Percentiles rank a stretch among this genome's conserved stretches.
Conservation (phyloP, 495 filamentous ascomycete species). For the Aspergillus sclerotiicarbonarius region DNA sequence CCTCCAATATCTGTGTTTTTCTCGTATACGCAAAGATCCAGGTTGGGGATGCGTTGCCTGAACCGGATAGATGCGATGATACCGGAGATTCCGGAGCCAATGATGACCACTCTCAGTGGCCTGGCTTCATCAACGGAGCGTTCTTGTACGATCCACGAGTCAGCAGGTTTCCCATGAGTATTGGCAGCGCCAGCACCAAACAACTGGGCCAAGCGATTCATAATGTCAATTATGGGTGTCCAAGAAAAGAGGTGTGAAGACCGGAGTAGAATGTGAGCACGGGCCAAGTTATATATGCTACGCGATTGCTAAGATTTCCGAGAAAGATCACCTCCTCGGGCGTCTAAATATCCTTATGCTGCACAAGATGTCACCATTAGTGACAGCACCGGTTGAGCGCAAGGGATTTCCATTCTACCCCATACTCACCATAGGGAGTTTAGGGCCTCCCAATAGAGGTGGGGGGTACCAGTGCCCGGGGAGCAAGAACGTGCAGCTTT, state of each 20-base stretch:
- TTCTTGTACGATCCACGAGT: slow-evolving; percentile 31
- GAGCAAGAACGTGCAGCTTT: no score
- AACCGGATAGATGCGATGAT: slow-evolving; percentile 61
- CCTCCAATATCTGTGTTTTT: slow-evolving; percentile 74
- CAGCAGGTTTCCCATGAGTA: background rate
- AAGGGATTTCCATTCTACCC: no score
- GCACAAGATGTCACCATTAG: no score
- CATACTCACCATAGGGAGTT: no score
- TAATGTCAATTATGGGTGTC: background rate
- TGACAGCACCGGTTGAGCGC: no score
- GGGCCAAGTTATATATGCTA: background rate
- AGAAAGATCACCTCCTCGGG: no score
- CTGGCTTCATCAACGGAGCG: slow-evolving; percentile 58
- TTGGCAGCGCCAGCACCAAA: slow-evolving; percentile 5
- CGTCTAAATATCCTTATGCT: no score
- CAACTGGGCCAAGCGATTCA: slow-evolving; percentile 18
- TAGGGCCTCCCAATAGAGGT: no score
- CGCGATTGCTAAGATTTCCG: background rate
- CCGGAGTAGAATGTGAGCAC: background rate
- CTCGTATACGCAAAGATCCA: slow-evolving; percentile 70
- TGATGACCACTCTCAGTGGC: slow-evolving; percentile 56
- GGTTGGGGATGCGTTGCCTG: slow-evolving; percentile 52
- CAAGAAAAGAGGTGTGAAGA: no score
- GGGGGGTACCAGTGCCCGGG: no score
- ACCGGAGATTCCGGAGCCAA: slow-evolving; percentile 66